These are phyloP conservation scores for Voacanga thouarsii DNA, from an alignment of 257 asterid genomes.

Conservation along the genomic window DNA sequence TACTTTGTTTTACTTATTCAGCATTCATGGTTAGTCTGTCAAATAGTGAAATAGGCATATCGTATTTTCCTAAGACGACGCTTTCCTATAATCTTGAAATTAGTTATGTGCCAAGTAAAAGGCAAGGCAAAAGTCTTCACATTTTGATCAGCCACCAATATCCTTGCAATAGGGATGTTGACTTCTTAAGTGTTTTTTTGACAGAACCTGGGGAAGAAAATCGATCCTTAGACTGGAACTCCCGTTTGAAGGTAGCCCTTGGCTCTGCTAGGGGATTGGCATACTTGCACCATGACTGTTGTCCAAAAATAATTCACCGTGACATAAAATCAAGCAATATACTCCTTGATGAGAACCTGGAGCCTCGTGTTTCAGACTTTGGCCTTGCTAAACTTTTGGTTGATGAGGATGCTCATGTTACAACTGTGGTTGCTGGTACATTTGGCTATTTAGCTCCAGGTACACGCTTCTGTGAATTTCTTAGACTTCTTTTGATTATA, in stretches of 20 bases:
- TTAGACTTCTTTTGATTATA: background rate
- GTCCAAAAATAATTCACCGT: constrained; percentile 83
- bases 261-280: constrained; percentile 97
- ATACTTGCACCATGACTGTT: constrained; percentile 89
- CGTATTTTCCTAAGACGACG: too few relatives aligned
- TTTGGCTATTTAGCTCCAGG: constrained; percentile 99
- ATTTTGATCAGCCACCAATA: background rate
- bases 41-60: background rate
- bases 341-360: constrained; percentile 87
- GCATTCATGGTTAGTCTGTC: background rate
- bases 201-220: constrained; percentile 48
- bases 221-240: constrained; percentile 63
- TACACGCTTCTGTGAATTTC: constrained; percentile 16
- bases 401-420: constrained; percentile 91
- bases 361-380: constrained; percentile 90
- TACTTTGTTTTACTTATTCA: background rate
- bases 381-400: constrained; percentile 95
- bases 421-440: constrained; percentile 97
- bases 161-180: background rate
- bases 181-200: constrained; percentile 6
- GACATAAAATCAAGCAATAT: constrained; percentile 93
- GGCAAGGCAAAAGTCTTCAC: background rate
- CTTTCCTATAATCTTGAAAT: background rate
- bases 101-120: background rate
- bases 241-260: constrained; percentile 74